Base-by-base conservation (phyloP, 192 early-diverging fungal species). In the Linnemannia elongata region DNA sequence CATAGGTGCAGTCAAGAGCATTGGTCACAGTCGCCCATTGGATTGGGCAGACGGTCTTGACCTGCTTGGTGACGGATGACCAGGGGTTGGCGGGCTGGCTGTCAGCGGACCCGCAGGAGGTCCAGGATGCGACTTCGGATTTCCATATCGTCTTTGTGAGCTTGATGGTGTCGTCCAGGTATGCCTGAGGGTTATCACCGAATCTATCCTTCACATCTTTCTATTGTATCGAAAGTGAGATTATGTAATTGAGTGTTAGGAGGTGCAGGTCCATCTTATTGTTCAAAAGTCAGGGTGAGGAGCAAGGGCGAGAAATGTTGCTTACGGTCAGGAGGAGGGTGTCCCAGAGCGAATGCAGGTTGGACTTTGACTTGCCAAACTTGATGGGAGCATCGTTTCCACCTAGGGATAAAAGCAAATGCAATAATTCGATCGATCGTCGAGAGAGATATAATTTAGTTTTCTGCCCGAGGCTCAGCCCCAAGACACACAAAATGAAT, bases 261-360 rank as follows among this genome's bases (percentile, higher is more conserved):
- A 17, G 18, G 20, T 30, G 39, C 15, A 27, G 7, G 6, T 27
- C 15, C 36, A 4, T 33, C 18, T 69, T 12, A 39, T n/a, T 22
- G 42, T 39, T 15, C 54, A 69, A 39, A 74, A 44, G 18, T 36
- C 44, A 30, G 42, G 42, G 41, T 41, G n/a, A 79, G 24, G 39
- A 78, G 30, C 1, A 83, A 22, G 18, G 6, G 49, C 18, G 45
- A 49, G 20, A 38, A 33, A 75, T 20, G 60, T 6, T 60, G 17
- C 85, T 76, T 79, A 90, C 86, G 27, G 69, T 71, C 12, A 90
- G 63, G 52, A 88, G 35, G 20, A 78, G 60, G 38, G 89, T 85
- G 72, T 88, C 86, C 89, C 86, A 90, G 57, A 90, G 74, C 15
- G 24, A 69, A 47, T 89, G 89, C n/a, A 89, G 66, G 74, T 72